phyloP scores from a whole-genome alignment of 495 filamentous ascomycete genomes.

The Aspergillus panamensis region DNA sequence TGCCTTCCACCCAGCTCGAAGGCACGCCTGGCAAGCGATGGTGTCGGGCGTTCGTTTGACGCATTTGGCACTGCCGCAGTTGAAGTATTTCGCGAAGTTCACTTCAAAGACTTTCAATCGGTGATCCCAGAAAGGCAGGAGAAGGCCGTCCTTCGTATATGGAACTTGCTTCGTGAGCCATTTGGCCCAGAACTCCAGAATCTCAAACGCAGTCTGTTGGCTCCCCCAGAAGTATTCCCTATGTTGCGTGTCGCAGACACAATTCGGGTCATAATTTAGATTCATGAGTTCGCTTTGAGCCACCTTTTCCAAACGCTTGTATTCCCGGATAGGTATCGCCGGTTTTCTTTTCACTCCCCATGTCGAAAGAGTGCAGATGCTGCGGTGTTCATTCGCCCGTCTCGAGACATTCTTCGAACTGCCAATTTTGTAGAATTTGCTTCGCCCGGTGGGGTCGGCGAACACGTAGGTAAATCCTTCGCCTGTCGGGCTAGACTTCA shows the following conservation, averaged over 20 bases:
- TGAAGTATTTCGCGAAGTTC: neutral
- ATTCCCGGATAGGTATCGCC: slow-evolving; percentile 4
- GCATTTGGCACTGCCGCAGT: slow-evolving; percentile 1
- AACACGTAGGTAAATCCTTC: slow-evolving; percentile 15
- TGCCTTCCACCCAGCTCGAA: slow-evolving; percentile 9
- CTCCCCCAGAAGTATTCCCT: slow-evolving; percentile 16
- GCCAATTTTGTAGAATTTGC: slow-evolving; percentile 15
- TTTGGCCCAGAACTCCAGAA: slow-evolving; percentile 14
- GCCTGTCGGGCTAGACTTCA: slow-evolving; percentile 5
- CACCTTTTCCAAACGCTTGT: slow-evolving; percentile 16
- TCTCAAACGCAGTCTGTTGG: slow-evolving; percentile 3
- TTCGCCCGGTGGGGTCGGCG: slow-evolving; percentile 13
- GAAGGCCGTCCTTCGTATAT: slow-evolving; percentile 5
- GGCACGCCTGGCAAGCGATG: slow-evolving; percentile 9
- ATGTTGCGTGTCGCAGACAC: slow-evolving; percentile 10
- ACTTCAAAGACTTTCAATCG: slow-evolving; percentile 10
- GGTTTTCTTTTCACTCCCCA: slow-evolving; percentile 8
- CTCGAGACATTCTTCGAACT: slow-evolving; percentile 37
- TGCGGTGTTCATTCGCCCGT: slow-evolving; percentile 12
- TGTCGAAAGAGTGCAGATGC: slow-evolving; percentile 6
- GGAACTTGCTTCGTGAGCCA: slow-evolving; percentile 15
- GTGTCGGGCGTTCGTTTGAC: slow-evolving; percentile 1
- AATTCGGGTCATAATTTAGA: slow-evolving; percentile 13
- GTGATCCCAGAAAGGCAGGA: slow-evolving; percentile 15
- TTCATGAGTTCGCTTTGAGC: slow-evolving; percentile 14